Base-by-base conservation (phyloP, 371 early-diverging fungal genomes). In the Syncephalastrum contaminatum region DNA sequence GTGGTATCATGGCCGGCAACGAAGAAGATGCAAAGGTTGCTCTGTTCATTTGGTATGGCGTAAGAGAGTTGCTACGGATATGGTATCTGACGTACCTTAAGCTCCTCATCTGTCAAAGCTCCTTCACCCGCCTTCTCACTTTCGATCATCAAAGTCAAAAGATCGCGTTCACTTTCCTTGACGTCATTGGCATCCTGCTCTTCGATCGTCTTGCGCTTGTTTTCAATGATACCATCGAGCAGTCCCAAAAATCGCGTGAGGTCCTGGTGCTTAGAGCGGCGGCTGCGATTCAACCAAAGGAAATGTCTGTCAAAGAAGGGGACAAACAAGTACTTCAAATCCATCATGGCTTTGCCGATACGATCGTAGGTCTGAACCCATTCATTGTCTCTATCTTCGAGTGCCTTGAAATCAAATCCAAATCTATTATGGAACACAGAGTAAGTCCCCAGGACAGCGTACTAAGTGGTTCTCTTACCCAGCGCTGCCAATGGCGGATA, bases 141-240 rank as follows among this genome's bases (percentile, higher is more conserved):
- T 57, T 81, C 77, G 43, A 83, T 68, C 81, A 85, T 75, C 59
- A 85, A 54, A 1, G 83, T 74, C 40, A 83, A 63, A 49, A 83
- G 53, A 39, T 83, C 83, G 12, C 64, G 74, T 41, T 77, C 76
- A 40, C 64, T 73, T 18, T 83, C 82, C 4, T 48, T 54, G 16
- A 16, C 43, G 43, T 22, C 51, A 13, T 51, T 5, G 47, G 36
- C 39, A 4, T 67, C 60, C 14, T 60, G 59, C 22, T 66, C 56
- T 19, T 62, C 63, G 16, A 74, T 55, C 22, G 59, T 53, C 20
- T 52, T 46, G 21, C 70, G 58, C 30, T 70, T 67, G 20, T 73
- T 51, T n/a, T 72, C 71, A 22, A 85, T 65, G 0, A 30, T 15
- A 43, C 43, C 20, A 42, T 64, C 60, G 2, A 72, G 15, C 40